Conservation (phyloP, 345 rosid genomes). For the Gynandropsis gynandra region DNA sequence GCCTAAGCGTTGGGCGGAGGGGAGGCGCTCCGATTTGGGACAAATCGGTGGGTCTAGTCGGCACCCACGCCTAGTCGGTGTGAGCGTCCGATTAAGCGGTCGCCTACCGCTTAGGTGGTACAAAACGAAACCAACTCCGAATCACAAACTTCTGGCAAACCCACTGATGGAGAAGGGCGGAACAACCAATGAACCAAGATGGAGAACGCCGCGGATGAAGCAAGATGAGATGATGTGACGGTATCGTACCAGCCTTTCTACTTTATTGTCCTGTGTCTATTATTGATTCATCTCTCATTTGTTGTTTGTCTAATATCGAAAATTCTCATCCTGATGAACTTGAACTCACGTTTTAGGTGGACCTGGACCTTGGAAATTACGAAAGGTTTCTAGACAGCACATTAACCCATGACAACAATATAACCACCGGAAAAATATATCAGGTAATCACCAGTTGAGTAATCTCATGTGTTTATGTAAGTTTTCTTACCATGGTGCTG, state of each 20-base stretch:
- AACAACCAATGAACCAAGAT: no score
- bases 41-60: no score
- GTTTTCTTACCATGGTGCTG: neutral
- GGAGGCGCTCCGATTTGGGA: no score
- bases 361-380: conserved; percentile 82
- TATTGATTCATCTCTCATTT: neutral
- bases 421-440: conserved; percentile 80
- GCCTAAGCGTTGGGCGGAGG: no score
- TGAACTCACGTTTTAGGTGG: conserved; percentile 43
- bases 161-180: conserved; percentile 77
- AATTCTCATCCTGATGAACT: neutral
- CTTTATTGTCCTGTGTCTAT: no score
- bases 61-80: no score
- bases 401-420: conserved; percentile 68
- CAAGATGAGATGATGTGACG: conserved; percentile 93
- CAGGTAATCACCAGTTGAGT: conserved; percentile 37
- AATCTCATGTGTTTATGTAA: conserved; percentile 10
- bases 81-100: no score
- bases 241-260: conserved; percentile 23
- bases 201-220: conserved; percentile 87
- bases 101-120: no score
- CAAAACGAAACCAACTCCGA: no score
- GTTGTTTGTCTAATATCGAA: conserved; percentile 7
- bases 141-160: no score
- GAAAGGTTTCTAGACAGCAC: conserved; percentile 68